These are phyloP conservation scores for Fusarium brevicatenulatum DNA, from an alignment of 2,329 filamentous ascomycete species.

Conservation along the genomic window DNA sequence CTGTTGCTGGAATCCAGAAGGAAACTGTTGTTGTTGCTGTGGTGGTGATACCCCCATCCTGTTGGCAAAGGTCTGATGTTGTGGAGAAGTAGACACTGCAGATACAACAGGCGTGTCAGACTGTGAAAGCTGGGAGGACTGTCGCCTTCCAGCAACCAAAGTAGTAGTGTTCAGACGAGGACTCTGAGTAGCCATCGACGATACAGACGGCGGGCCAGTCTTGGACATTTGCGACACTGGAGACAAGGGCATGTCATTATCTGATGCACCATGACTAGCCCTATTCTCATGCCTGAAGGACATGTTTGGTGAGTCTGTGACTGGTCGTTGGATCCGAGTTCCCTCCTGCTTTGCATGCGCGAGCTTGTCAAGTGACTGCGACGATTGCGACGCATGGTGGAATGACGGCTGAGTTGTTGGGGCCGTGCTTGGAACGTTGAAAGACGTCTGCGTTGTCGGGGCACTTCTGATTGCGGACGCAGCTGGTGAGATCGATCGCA, in stretches of 20 bases:
- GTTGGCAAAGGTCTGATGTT: slow-evolving; percentile 22
- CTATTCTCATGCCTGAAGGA: slow-evolving; percentile 24
- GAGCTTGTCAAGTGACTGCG: slow-evolving; percentile 38
- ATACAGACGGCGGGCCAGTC: slow-evolving; percentile 38
- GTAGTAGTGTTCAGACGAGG: slow-evolving; percentile 34
- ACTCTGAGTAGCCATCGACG: slow-evolving; percentile 42
- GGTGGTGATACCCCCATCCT: slow-evolving; percentile 23
- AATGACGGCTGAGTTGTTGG: slow-evolving; percentile 26
- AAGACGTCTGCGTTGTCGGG: slow-evolving; percentile 25
- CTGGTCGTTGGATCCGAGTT: slow-evolving; percentile 22
- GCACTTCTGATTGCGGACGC: slow-evolving; percentile 24
- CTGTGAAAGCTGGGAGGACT: slow-evolving; percentile 28
- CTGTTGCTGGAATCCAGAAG: slow-evolving; percentile 23
- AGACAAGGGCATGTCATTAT: slow-evolving; percentile 33
- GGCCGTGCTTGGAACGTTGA: slow-evolving; percentile 31
- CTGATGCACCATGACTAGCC: slow-evolving; percentile 3
- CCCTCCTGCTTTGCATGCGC: slow-evolving; percentile 14
- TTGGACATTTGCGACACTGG: slow-evolving; percentile 41
- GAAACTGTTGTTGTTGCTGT: slow-evolving; percentile 27
- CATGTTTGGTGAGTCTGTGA: slow-evolving; percentile 27
- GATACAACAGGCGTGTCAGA: slow-evolving; percentile 24
- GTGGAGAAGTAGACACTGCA: slow-evolving; percentile 22
- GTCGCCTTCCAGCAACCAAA: slow-evolving; percentile 15
- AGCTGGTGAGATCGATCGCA: slow-evolving; percentile 30
- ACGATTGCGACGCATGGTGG: slow-evolving; percentile 21